phyloP scores from a whole-genome alignment of 208 protist species.

The Trypanosoma rangeli region DNA sequence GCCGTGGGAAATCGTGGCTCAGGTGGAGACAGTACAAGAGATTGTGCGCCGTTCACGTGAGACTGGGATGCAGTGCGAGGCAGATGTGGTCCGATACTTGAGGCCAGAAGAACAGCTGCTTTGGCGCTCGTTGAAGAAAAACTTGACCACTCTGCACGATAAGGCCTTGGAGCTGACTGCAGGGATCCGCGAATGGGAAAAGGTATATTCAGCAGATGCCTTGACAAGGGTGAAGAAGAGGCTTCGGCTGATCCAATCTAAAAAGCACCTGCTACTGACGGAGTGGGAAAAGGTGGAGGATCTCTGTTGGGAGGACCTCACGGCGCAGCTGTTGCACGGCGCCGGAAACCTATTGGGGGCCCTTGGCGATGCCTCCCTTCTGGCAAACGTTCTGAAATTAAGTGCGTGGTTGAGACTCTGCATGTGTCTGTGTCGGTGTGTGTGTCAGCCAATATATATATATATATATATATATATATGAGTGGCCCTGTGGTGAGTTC shows the following conservation, averaged over 20 bases:
- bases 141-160: not conserved
- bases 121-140: constrained; percentile 3
- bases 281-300: constrained; percentile 21
- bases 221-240: not conserved
- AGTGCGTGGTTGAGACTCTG: not conserved
- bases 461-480: too few species aligned
- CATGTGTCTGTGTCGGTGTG: not conserved
- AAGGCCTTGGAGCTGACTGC: not conserved
- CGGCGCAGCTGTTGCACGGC: not conserved
- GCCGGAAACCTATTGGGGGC: not conserved
- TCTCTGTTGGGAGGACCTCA: constrained; percentile 17
- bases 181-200: constrained; percentile 11
- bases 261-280: not conserved
- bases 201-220: not conserved
- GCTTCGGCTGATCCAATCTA: constrained; percentile 4
- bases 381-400: not conserved
- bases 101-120: constrained; percentile 8
- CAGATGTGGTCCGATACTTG: not conserved
- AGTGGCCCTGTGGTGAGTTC: too few species aligned
- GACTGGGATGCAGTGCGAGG: constrained; percentile 1
- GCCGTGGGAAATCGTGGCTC: not conserved
- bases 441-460: not conserved
- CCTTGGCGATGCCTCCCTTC: not conserved
- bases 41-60: not conserved
- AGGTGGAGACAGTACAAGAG: not conserved